Conservation (phyloP, 306 rosid species). For the Quercus glauca region DNA sequence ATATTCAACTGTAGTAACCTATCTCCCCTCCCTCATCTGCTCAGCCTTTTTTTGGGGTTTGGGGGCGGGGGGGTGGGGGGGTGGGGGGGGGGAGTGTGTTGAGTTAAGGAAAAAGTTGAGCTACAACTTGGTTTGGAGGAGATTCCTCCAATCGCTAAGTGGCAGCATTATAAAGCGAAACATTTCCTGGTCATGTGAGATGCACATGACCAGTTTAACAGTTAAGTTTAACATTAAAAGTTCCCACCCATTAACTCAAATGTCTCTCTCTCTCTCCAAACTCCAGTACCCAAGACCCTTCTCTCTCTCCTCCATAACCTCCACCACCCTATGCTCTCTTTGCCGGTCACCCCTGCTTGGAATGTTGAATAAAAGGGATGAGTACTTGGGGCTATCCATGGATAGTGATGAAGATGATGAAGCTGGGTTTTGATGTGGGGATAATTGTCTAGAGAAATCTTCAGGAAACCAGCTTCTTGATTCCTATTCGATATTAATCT, state of each 20-base stretch:
- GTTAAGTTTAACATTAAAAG: no score
- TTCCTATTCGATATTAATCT: constrained; percentile 52
- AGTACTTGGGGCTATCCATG: constrained; percentile 66
- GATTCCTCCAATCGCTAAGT: no score
- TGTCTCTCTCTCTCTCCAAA: no score
- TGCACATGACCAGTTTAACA: no score
- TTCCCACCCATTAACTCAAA: no score
- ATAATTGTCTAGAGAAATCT: constrained; percentile 34
- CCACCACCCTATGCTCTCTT: no score
- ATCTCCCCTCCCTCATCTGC: not conserved
- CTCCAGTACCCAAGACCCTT: no score
- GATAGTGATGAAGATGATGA: constrained; percentile 75
- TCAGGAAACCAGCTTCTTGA: constrained; percentile 52
- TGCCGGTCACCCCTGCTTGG: constrained; percentile 7
- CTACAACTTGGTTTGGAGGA: no score
- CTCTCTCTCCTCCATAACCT: no score
- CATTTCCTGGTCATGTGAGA: no score
- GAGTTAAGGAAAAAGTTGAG: not conserved
- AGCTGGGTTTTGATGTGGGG: constrained; percentile 42
- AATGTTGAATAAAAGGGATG: constrained; percentile 58
- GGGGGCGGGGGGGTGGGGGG: no score
- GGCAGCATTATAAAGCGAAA: no score
- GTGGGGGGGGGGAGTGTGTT: not conserved
- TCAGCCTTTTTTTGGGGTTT: not conserved
- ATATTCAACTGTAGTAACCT: not conserved